A percentile compares a stretch with the other conserved stretches of the same genome.
phyloP scores from a whole-genome alignment of 805 yeast genomes.

The Lipomyces yamanashiensis region DNA sequence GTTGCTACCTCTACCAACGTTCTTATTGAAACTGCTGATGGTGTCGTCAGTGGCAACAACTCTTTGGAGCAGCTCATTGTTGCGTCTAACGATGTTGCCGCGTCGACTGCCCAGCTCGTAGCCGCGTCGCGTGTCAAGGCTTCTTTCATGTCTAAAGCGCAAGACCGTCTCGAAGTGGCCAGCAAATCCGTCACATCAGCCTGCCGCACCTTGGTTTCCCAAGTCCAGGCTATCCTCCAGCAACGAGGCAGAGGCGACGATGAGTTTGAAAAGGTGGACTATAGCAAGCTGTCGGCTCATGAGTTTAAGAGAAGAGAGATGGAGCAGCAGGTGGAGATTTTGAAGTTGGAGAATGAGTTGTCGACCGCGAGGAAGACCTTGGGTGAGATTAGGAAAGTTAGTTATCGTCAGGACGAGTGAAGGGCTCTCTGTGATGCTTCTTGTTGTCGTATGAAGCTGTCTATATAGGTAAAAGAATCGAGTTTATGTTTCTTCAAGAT shows the following conservation, averaged over 20 bases:
- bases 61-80: conserved; percentile 84
- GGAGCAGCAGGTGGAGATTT: conserved; percentile 91
- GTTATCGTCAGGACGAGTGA: conserved; percentile 66
- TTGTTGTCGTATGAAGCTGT: too few relatives aligned
- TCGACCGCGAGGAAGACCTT: conserved; percentile 74
- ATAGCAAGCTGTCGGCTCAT: conserved; percentile 68
- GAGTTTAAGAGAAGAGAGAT: conserved; percentile 85
- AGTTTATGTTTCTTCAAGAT: too few relatives aligned
- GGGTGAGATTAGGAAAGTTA: conserved; percentile 81
- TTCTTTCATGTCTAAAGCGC: conserved; percentile 72
- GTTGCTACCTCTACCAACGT: conserved; percentile 82
- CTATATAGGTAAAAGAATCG: too few relatives aligned
- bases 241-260: conserved; percentile 47
- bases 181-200: conserved; percentile 74
- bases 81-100: conserved; percentile 89
- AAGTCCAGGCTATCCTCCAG: conserved; percentile 65
- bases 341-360: conserved; percentile 78
- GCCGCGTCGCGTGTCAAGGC: conserved; percentile 91
- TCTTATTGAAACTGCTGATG: conserved; percentile 86
- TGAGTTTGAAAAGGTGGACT: conserved; percentile 56
- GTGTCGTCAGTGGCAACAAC: conserved; percentile 66
- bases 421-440: too few relatives aligned
- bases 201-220: conserved; percentile 70
- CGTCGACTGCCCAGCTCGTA: conserved; percentile 89
- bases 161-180: conserved; percentile 70